These are phyloP conservation scores for Aspergillus brunneoviolaceus DNA, from an alignment of 2,329 filamentous ascomycete genomes.

Conservation along the genomic window DNA sequence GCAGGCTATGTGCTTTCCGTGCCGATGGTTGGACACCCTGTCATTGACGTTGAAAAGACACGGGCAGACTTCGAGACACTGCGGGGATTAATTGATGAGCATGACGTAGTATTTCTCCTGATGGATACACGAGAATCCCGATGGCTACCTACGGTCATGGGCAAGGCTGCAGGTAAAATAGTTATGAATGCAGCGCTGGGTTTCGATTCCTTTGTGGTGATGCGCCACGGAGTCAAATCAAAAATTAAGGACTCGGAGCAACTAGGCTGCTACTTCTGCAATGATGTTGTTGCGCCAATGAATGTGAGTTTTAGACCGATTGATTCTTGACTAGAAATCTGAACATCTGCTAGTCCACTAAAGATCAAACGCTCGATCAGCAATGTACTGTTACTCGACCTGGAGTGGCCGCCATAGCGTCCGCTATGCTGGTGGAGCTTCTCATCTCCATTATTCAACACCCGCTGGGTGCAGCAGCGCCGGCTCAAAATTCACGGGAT, in stretches of 20 bases:
- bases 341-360: conserved; percentile 67
- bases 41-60: conserved; percentile 68
- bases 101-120: conserved; percentile 92
- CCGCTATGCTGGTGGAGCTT: conserved; percentile 84
- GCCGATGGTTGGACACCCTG: conserved; percentile 92
- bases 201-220: conserved; percentile 95
- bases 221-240: conserved; percentile 80
- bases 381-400: conserved; percentile 97
- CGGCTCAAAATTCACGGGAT: conserved; percentile 33
- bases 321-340: conserved; percentile 15
- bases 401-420: conserved; percentile 88
- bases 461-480: conserved; percentile 54
- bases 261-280: conserved; percentile 97
- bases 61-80: conserved; percentile 74
- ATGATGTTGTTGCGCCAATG: conserved; percentile 90
- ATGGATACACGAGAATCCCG: conserved; percentile 95
- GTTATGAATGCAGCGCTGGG: conserved; percentile 96
- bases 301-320: conserved; percentile 64
- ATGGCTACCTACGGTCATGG: conserved; percentile 96
- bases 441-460: conserved; percentile 86
- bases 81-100: conserved; percentile 71
- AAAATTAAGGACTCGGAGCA: conserved; percentile 59
- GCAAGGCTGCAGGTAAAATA: conserved; percentile 86
- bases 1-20: conserved; percentile 79
- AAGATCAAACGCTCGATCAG: conserved; percentile 92